These are phyloP conservation scores for Neofusicoccum kwambonambiense DNA, from an alignment of 2,329 filamentous ascomycete genomes.

Conservation along the genomic window DNA sequence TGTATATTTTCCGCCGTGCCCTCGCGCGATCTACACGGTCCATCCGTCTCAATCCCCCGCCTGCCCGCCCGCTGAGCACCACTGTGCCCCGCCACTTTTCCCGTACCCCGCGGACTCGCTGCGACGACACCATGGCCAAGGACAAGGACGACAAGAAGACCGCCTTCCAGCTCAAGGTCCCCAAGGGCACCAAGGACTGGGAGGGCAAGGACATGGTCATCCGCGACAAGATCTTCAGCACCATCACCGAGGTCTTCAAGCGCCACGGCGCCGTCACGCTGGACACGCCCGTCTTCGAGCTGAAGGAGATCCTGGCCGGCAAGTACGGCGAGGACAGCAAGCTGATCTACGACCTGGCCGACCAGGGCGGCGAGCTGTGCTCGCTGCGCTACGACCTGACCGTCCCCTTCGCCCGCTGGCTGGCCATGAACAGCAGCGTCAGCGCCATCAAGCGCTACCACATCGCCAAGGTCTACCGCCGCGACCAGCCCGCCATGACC, in stretches of 20 bases:
- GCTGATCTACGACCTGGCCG: slow-evolving; percentile 85
- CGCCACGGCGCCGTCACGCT: slow-evolving; percentile 77
- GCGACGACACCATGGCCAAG: slow-evolving; percentile 45
- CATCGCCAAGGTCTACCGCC: slow-evolving; percentile 86
- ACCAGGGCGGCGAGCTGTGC: slow-evolving; percentile 83
- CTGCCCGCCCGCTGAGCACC: background rate
- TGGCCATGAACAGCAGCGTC: slow-evolving; percentile 84
- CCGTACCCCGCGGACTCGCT: background rate
- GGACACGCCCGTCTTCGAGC: slow-evolving; percentile 81
- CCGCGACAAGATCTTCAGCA: slow-evolving; percentile 74
- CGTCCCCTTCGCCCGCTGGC: slow-evolving; percentile 86
- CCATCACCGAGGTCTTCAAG: slow-evolving; percentile 77
- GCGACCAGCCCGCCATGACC: slow-evolving; percentile 81
- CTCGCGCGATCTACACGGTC: slow-evolving; percentile 14
- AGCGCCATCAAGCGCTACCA: slow-evolving; percentile 91
- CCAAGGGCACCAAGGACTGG: slow-evolving; percentile 90
- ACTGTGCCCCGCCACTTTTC: background rate
- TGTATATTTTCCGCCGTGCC: slow-evolving; percentile 15
- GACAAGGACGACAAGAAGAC: slow-evolving; percentile 38
- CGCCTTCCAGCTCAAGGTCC: slow-evolving; percentile 74
- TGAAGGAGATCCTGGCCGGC: slow-evolving; percentile 80
- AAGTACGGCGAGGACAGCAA: slow-evolving; percentile 94
- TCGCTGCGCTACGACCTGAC: slow-evolving; percentile 85
- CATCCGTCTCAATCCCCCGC: background rate
- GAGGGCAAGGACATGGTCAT: slow-evolving; percentile 75